These are phyloP conservation scores for Colletotrichum sp. DNA, from an alignment of 2,329 filamentous ascomycete genomes.

Conservation along the genomic window DNA sequence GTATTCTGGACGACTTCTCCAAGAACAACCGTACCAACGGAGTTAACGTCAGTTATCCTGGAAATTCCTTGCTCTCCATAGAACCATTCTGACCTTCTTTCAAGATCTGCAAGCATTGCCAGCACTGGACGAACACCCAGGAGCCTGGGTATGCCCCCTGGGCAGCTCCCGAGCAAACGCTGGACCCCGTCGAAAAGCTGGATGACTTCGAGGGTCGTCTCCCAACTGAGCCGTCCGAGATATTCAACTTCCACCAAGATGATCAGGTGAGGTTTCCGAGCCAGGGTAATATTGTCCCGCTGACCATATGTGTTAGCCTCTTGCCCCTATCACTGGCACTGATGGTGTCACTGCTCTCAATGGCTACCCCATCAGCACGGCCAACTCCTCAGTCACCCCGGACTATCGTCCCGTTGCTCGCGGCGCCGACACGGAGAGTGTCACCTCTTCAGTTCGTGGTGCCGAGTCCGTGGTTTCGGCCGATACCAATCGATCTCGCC, in stretches of 20 bases:
- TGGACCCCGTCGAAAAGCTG: background rate
- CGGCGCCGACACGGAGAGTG: background rate
- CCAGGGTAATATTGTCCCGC: background rate
- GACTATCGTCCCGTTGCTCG: background rate
- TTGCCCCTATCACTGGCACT: conserved; percentile 4
- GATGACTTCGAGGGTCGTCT: background rate
- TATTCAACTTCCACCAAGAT: background rate
- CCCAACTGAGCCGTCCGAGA: conserved; percentile 5
- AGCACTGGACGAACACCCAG: conserved; percentile 39
- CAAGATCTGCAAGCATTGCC: conserved; percentile 39
- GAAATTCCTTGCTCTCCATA: background rate
- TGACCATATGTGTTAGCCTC: background rate
- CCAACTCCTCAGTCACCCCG: background rate
- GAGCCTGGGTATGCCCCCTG: conserved; percentile 29
- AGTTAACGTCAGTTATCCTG: conserved; percentile 30
- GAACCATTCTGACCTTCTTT: background rate
- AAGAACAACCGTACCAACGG: conserved; percentile 30
- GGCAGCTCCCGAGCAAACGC: background rate
- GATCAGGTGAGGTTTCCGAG: background rate
- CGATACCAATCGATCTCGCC: background rate
- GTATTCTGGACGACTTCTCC: conserved; percentile 33
- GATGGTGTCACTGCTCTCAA: background rate
- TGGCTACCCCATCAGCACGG: background rate
- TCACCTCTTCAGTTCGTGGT: background rate
- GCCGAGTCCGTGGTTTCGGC: background rate